phyloP scores from a whole-genome alignment of 2,329 filamentous ascomycete species.

The Chaetomiaceae sp. region DNA sequence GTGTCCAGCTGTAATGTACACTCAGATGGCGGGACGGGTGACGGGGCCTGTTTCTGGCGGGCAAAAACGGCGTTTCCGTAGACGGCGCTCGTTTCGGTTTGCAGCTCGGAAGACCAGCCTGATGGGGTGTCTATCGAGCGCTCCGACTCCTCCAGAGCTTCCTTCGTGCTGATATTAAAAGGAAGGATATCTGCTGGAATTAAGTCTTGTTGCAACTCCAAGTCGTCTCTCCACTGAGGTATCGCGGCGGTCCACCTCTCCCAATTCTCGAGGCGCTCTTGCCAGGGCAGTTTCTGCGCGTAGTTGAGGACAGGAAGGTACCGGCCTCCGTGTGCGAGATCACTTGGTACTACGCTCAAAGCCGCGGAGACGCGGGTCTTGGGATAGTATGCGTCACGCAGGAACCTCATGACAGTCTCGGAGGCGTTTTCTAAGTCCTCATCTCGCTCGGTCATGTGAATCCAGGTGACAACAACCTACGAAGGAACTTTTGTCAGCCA shows the following conservation, averaged over 20 bases:
- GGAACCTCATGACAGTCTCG: slow-evolving; percentile 45
- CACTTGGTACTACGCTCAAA: slow-evolving; percentile 23
- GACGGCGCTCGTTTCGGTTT: slow-evolving; percentile 36
- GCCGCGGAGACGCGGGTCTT: slow-evolving; percentile 18
- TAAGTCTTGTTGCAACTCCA: background rate
- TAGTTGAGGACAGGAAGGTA: slow-evolving; percentile 31
- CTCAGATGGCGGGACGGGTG: slow-evolving; percentile 11
- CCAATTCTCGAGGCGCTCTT: slow-evolving; percentile 34
- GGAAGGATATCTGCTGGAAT: slow-evolving; percentile 13
- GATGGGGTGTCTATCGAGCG: background rate
- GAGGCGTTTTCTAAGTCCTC: slow-evolving; percentile 36
- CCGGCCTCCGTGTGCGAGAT: slow-evolving; percentile 23
- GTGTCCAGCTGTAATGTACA: slow-evolving; percentile 18
- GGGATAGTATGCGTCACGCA: slow-evolving; percentile 35
- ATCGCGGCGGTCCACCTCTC: slow-evolving; percentile 31
- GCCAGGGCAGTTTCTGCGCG: slow-evolving; percentile 36
- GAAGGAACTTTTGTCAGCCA: background rate
- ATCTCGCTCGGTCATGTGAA: slow-evolving; percentile 29
- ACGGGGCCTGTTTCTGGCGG: background rate
- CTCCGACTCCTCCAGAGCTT: background rate
- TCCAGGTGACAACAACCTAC: slow-evolving; percentile 41
- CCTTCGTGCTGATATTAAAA: slow-evolving; percentile 22
- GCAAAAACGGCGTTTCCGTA: slow-evolving; percentile 51
- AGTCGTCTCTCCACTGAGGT: background rate
- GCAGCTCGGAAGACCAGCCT: slow-evolving; percentile 21